Evolutionary conservation across 202 grass and related monocot species (phyloP).

Genomic region (Zizania palustris): DNA sequence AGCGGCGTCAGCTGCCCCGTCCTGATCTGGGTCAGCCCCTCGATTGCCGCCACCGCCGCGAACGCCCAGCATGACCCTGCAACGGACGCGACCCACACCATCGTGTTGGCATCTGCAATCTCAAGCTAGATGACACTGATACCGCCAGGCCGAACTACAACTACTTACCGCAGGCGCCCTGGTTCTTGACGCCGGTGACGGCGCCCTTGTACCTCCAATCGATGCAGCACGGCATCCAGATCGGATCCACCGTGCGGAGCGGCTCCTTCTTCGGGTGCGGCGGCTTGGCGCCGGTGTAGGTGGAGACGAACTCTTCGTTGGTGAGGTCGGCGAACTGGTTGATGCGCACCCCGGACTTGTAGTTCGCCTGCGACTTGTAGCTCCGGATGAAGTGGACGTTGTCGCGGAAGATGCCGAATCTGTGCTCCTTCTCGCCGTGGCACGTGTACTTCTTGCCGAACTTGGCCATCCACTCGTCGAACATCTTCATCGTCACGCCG

Average conservation of each 20-base stretch:
- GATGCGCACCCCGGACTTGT: slow-evolving; percentile 22
- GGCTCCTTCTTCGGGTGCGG: not conserved
- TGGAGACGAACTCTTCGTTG: slow-evolving; percentile 5
- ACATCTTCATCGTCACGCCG: not conserved
- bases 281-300: not conserved
- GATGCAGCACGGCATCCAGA: not conserved
- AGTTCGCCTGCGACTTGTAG: slow-evolving; percentile 10
- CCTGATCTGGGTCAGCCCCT: slow-evolving; percentile 49
- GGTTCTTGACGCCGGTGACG: slow-evolving; percentile 35
- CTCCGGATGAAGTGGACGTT: slow-evolving; percentile 45
- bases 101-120: no score
- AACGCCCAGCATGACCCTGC: slow-evolving; percentile 55
- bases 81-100: not conserved
- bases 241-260: not conserved
- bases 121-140: not conserved
- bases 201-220: slow-evolving; percentile 28
- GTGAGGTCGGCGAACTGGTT: slow-evolving; percentile 44
- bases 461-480: slow-evolving; percentile 38
- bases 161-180: slow-evolving; percentile 24
- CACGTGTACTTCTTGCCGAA: slow-evolving; percentile 26
- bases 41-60: slow-evolving; percentile 42
- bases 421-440: slow-evolving; percentile 33
- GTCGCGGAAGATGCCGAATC: slow-evolving; percentile 36
- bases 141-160: not conserved
- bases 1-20: slow-evolving; percentile 36